Evolutionary conservation across 306 rosid species (phyloP), one percentile per base, ranked within the genome.

Genomic region (Echinosophora koreensis): DNA sequence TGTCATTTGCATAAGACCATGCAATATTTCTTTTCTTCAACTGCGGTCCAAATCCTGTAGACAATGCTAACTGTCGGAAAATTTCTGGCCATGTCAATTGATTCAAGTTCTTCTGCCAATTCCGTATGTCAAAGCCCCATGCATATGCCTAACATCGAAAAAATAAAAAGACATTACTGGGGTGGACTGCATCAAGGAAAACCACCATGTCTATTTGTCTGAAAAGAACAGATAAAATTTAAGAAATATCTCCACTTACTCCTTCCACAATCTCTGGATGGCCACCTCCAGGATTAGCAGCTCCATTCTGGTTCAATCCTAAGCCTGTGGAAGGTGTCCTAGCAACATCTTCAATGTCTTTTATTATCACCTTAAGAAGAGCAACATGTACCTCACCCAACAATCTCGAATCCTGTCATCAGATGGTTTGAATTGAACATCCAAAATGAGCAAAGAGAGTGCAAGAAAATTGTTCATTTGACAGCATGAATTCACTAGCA

Each of bases 181-280:
- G 38, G 66, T 69, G 79, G 44, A 76, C 67, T 14, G 58, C 18
- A 51, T 66, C 12, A 14, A 38, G 71, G 6, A 75, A 82, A 69
- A 58, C 65, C 17, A 79, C 8, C 6, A 47, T 3, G 52, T 47
- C 6, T 58, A 62, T 35, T 69, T 72, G 77, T 28, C 63, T 54
- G 42, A 28, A 64, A 72, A 79, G 50, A 52, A 67, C 13, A 56
- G 28, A 27, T 10, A 38, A 66, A 68, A 65, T 54, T 69, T 72
- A 51, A 13, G 27, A 65, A 74, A 69, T 12, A 62, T 52, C n/a
- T 62, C 47, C 72, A 69, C 68, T 87, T 88, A 96, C 99, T 88
- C 99, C 99, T 89, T 91, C 99, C 58, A 96, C 98, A 82, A 96
- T 91, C 77, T 96, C 94, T 35, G 94, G 98, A 85, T 96, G 99